Conservation (phyloP, 345 rosid genomes). For the Ceriops zippeliana region DNA sequence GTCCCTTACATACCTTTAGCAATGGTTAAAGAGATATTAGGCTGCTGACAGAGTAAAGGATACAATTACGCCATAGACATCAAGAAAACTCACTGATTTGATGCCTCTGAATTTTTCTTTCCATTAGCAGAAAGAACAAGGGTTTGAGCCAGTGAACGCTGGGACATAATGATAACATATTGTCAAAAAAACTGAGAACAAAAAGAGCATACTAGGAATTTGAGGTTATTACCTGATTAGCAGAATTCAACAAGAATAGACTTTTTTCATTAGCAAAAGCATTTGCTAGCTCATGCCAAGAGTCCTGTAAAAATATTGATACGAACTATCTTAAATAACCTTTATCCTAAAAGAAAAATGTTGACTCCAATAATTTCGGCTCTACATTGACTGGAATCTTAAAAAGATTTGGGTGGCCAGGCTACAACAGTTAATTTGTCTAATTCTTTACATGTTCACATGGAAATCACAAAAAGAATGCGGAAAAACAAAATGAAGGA, state of each 20-base stretch:
- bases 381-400: not conserved
- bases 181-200: slow-evolving; percentile 1
- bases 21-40: slow-evolving; percentile 21
- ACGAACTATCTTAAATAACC: slow-evolving; percentile 11
- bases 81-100: slow-evolving; percentile 74
- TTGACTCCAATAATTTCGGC: not conserved
- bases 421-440: no score
- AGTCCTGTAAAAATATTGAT: slow-evolving; percentile 54
- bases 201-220: not conserved
- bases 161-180: slow-evolving; percentile 28
- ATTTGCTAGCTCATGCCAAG: slow-evolving; percentile 85
- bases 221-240: slow-evolving; percentile 68
- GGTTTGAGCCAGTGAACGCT: slow-evolving; percentile 92
- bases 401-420: no score
- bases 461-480: not conserved
- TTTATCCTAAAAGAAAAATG: slow-evolving; percentile 1
- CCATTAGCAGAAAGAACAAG: slow-evolving; percentile 94
- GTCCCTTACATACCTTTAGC: slow-evolving; percentile 71
- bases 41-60: slow-evolving; percentile 21
- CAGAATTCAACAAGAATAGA: slow-evolving; percentile 67
- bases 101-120: slow-evolving; percentile 60
- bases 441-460: no score
- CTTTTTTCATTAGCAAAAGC: slow-evolving; percentile 78
- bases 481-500: not conserved
- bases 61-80: slow-evolving; percentile 3